Percentiles rank a stretch among this genome's conserved stretches.
These are phyloP conservation scores for Syzygium malaccense DNA, from an alignment of 441 rosid genomes.

Conservation along the genomic window DNA sequence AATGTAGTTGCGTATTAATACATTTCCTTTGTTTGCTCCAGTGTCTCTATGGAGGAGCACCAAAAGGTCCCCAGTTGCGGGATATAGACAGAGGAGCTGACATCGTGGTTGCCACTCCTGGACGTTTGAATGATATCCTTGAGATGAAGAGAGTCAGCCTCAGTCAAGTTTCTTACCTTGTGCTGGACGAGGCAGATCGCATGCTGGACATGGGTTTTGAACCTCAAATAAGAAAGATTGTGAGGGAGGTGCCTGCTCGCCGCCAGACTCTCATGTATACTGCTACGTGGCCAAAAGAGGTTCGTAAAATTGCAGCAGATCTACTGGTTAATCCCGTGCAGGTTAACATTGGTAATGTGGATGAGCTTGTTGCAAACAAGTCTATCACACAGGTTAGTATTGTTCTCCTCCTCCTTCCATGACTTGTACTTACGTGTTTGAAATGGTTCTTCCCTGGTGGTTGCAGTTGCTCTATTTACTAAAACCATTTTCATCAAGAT, in stretches of 20 bases:
- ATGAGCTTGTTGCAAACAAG: conserved; percentile 98
- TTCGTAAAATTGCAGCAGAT: conserved; percentile 96
- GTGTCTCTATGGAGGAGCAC: conserved; percentile 99
- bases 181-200: conserved; percentile 97
- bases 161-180: conserved; percentile 86
- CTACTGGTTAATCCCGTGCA: conserved; percentile 89
- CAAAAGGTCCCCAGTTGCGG: conserved; percentile 89
- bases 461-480: neutral
- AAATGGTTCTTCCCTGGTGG: neutral
- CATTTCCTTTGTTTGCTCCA: conserved; percentile 17
- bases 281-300: conserved; percentile 99
- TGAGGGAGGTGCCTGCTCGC: conserved; percentile 81
- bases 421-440: neutral
- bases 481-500: neutral
- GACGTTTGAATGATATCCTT: conserved; percentile 94
- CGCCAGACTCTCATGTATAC: conserved; percentile 99
- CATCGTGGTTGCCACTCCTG: conserved; percentile 99
- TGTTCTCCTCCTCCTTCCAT: neutral
- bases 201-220: conserved; percentile 99
- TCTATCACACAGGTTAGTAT: conserved; percentile 81
- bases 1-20: neutral
- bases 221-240: conserved; percentile 95
- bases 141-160: conserved; percentile 95
- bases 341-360: conserved; percentile 94
- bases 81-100: conserved; percentile 91